phyloP scores from a whole-genome alignment of 208 protist genomes.

The Trypanosoma cruzi region DNA sequence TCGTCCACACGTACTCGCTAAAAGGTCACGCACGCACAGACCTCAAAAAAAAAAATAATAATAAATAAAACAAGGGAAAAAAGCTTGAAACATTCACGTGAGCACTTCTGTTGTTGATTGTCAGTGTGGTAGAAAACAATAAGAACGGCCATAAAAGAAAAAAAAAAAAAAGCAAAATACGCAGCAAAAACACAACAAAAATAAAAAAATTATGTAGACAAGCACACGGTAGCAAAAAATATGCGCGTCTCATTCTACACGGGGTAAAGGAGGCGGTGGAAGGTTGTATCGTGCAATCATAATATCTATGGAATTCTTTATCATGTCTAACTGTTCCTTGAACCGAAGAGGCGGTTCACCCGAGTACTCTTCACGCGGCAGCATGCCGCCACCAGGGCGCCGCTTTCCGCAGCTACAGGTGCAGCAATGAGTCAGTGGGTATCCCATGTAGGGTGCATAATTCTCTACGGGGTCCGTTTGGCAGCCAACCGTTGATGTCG shows the following conservation, averaged over 20 bases:
- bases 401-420: constrained; percentile 18
- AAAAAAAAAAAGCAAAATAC: too few species aligned
- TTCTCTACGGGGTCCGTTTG: constrained; percentile 70
- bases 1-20: constrained; percentile 3
- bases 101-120: too few species aligned
- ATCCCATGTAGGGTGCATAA: constrained; percentile 8
- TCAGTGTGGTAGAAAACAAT: too few species aligned
- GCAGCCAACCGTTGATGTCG: constrained; percentile 56
- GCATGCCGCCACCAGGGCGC: background rate
- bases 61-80: constrained; percentile 4
- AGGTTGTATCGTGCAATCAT: constrained; percentile 87
- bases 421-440: background rate
- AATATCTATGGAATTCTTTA: constrained; percentile 85
- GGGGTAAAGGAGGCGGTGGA: constrained; percentile 55
- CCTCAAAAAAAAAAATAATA: constrained; percentile 2
- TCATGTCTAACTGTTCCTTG: constrained; percentile 66
- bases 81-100: too few species aligned
- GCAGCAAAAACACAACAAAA: too few species aligned
- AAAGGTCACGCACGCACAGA: constrained; percentile 8
- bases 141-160: too few species aligned
- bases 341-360: constrained; percentile 33
- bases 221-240: too few species aligned
- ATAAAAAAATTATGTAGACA: too few species aligned
- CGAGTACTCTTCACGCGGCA: constrained; percentile 27
- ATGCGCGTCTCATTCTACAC: background rate